phyloP scores from a whole-genome alignment of 176 grass and related monocot genomes.

The Dendrocalamus sinicus region DNA sequence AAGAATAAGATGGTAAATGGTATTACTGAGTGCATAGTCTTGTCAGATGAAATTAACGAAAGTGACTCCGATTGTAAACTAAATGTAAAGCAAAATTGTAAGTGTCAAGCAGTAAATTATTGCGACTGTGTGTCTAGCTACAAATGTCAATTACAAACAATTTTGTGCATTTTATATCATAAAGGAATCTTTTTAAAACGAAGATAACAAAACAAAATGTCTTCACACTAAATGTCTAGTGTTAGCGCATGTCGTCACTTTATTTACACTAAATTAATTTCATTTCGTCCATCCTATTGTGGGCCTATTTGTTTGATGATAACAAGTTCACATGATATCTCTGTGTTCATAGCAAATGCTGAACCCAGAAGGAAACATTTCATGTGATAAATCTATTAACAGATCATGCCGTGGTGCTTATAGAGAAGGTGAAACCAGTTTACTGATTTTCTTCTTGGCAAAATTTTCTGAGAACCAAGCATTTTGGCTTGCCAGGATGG shows the following conservation, averaged over 20 bases:
- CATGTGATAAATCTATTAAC: not conserved
- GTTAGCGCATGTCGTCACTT: not conserved
- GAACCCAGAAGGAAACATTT: not conserved
- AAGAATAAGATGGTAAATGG: not conserved
- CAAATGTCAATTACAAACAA: not conserved
- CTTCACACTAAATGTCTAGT: not conserved
- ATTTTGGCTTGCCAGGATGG: conserved; percentile 76
- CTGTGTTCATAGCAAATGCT: not conserved
- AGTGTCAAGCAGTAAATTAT: not conserved
- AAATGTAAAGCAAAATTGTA: not conserved
- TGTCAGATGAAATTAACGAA: not conserved
- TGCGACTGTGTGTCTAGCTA: not conserved
- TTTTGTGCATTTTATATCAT: not conserved
- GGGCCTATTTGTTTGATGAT: not conserved
- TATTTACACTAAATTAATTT: not conserved
- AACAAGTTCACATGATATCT: not conserved
- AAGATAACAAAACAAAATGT: not conserved
- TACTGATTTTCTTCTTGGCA: not conserved
- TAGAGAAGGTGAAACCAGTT: not conserved
- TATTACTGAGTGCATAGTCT: not conserved
- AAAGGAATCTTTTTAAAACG: not conserved
- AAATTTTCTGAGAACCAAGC: conserved; percentile 44
- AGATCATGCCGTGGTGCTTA: not conserved
- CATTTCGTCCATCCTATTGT: not conserved
- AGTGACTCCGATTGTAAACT: not conserved